Evolutionary conservation across 2,329 filamentous ascomycete species (phyloP), one percentile per base, ranked within the genome.

Genomic region (Penicillium janthinellum): DNA sequence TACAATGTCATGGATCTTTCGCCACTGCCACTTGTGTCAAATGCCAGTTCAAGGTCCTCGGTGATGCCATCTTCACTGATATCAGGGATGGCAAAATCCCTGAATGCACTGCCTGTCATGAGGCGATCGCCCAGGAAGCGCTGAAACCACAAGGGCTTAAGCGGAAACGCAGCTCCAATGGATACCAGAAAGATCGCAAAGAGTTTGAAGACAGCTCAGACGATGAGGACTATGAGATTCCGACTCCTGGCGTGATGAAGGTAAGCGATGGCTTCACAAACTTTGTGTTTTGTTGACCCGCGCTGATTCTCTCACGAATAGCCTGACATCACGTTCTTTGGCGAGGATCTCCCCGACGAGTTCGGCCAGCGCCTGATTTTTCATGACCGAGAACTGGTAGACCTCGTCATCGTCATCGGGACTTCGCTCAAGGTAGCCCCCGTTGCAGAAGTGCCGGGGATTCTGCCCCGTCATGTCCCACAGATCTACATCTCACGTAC

Each of bases 251-350:
- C 58, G 87, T 96, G 73, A 96, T 96, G 92, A 96, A 86, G 77
- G 80, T 77, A 65, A 54, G 70, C 68, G 11, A 20, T 22, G 7
- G 14, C 11, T 1, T 12, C 7, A 2, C 12, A 11, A 12, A 17
- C 14, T 11, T 41, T 22, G 4, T 53, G 37, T n/a, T n/a, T 20
- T 7, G 37, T 34, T 14, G 11, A 15, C 50, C 28, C 15, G 38
- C 58, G 50, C 63, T 67, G 28, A 68, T 54, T 34, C 14, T 17
- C 38, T 15, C 71, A 22, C 1, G 22, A 25, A 39, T 1, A 85
- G 83, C 95, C 95, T 8, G 94, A 98, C 78, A 98, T 99, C 72
- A 98, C 92, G 49, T 98, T 99, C 81, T 98, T 98, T 71, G 94
- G 94, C 67, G 95, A 99, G 78, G 84, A 88, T 53, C 87, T 99